Base-by-base conservation (phyloP, 75 land plant species). In the Azolla pinnata region DNA sequence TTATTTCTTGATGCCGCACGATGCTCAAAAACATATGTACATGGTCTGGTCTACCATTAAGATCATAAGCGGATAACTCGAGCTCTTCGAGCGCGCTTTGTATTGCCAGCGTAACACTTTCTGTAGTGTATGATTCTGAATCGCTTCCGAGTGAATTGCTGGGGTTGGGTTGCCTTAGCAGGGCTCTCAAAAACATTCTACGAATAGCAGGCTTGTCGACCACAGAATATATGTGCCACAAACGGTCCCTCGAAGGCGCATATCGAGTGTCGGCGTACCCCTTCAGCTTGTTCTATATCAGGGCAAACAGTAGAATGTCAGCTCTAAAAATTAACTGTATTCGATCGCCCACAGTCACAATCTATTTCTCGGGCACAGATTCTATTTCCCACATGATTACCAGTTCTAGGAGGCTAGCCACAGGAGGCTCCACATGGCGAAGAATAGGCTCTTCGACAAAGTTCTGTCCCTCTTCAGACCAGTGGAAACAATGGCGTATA, bases 351-450 rank as follows among this genome's bases (percentile, higher is more conserved):
- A 18, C 9, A 44, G 7, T 5, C 55, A 42, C 8, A 17, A 5
- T 60, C 16, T 0, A 44, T 44, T n/a, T 12, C 23, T 18, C 19
- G 26, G 23, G 2, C 21, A 7, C 9, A 1, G 9, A 35, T 57
- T 4, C 0, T 4, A 32, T 56, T n/a, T 21, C 4, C 25, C 26
- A n/a, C n/a, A n/a, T n/a, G 57, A 79, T 17, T 47, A 93, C 98
- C 84, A 93, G 69, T 70, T 93, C 98, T 75, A 93, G 87, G 40
- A 88, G 83, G 56, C 67, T 88, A 5, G 98, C 85, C 25, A 88
- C 76, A 50, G 96, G 98, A 32, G 98, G 96, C 56, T 93, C 98
- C 64, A 93, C 61, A 62, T 93, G 98, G 53, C 98, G 98, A 56
- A 88, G 62, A n/a, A 83, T 75, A 68, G 98, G 90, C 55, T 93